These are phyloP conservation scores for Colletotrichum lini DNA, from an alignment of 2,329 filamentous ascomycete species.

Conservation along the genomic window DNA sequence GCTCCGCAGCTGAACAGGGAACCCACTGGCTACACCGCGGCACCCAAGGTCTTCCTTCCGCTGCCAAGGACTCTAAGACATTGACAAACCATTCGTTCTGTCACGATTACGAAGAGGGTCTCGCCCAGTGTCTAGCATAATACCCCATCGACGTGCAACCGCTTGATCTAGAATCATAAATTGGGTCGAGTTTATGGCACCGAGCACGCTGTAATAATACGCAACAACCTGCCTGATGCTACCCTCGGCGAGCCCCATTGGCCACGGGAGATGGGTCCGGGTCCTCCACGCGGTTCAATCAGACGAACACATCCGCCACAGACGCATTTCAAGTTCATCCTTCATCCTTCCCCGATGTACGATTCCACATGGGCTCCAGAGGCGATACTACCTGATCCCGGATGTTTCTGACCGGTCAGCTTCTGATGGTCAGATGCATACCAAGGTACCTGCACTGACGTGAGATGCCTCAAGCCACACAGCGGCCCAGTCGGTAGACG, in stretches of 20 bases:
- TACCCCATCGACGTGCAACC: not conserved
- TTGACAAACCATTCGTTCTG: not conserved
- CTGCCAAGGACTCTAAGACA: not conserved
- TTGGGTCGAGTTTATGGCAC: not conserved
- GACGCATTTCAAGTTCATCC: not conserved
- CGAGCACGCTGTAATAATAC: no score
- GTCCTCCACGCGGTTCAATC: not conserved
- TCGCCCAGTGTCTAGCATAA: not conserved
- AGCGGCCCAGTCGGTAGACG: slow-evolving; percentile 1
- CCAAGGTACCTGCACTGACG: not conserved
- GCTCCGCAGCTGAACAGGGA: not conserved
- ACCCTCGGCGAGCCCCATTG: not conserved
- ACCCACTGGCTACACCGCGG: not conserved
- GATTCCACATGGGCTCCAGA: not conserved
- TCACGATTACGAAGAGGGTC: not conserved
- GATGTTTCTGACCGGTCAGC: not conserved
- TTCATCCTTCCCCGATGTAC: not conserved
- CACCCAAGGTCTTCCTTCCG: not conserved
- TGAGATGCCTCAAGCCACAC: not conserved
- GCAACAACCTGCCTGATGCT: not conserved
- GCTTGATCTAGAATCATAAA: no score
- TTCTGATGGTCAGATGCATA: slow-evolving; percentile 1
- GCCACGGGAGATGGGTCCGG: not conserved
- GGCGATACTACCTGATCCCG: not conserved
- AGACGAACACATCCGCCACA: not conserved